Conservation (phyloP, 495 filamentous ascomycete genomes). For the Tuber borchii region DNA sequence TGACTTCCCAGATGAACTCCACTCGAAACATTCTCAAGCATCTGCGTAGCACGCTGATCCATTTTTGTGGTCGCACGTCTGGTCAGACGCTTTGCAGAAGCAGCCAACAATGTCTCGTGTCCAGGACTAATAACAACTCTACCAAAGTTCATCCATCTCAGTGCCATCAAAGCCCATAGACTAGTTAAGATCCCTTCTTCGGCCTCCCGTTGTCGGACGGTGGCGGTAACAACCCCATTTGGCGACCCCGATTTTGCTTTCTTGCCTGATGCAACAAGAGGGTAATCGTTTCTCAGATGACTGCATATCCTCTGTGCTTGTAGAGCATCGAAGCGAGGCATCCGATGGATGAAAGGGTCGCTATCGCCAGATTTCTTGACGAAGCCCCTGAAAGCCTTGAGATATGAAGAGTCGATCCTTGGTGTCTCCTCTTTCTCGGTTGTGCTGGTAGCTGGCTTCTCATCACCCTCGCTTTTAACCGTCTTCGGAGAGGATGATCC, state of each 20-base stretch:
- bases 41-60: constrained; percentile 33
- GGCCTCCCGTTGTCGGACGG: constrained; percentile 29
- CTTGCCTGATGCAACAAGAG: constrained; percentile 16
- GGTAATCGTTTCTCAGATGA: constrained; percentile 39
- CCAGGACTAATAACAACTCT: constrained; percentile 72
- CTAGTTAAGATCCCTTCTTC: constrained; percentile 40
- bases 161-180: constrained; percentile 41
- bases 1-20: constrained; percentile 19
- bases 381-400: constrained; percentile 75
- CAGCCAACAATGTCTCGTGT: constrained; percentile 47
- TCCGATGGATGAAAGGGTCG: constrained; percentile 79
- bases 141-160: constrained; percentile 48
- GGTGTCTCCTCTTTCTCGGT: constrained; percentile 32
- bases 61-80: constrained; percentile 34
- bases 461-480: constrained; percentile 1
- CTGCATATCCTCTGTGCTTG: constrained; percentile 64
- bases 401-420: constrained; percentile 71
- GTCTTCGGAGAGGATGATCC: constrained; percentile 5
- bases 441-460: constrained; percentile 4
- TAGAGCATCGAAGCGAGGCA: constrained; percentile 79
- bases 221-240: constrained; percentile 15
- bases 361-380: constrained; percentile 51
- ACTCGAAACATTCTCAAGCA: constrained; percentile 34
- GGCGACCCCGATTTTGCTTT: constrained; percentile 18
- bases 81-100: constrained; percentile 44